Evolutionary conservation across 202 grass and related monocot species (phyloP).

Genomic region (Brachypodium distachyon): DNA sequence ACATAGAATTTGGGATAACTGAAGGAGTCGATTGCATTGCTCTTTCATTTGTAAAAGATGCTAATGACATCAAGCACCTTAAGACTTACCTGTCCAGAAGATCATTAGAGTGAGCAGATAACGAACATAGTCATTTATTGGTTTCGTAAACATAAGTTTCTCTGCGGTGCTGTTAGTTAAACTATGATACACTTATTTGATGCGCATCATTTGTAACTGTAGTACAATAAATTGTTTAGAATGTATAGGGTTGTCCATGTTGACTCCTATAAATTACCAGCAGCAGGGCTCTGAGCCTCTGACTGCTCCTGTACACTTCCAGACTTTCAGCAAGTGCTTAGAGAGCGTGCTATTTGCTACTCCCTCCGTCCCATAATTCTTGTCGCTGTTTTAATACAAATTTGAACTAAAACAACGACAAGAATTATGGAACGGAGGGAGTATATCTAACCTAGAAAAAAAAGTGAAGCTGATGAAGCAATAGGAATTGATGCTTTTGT

Average conservation of each 20-base stretch:
- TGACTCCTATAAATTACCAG: neutral
- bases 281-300: neutral
- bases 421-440: too few relatives aligned
- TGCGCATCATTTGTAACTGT: neutral
- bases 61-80: slow-evolving; percentile 51
- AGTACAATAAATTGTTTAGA: neutral
- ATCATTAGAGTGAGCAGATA: slow-evolving; percentile 57
- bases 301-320: neutral
- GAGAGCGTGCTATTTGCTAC: neutral
- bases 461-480: neutral
- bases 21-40: slow-evolving; percentile 68
- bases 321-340: neutral
- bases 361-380: too few relatives aligned
- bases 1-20: slow-evolving; percentile 64
- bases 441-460: neutral
- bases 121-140: neutral
- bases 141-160: neutral
- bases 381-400: too few relatives aligned
- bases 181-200: neutral
- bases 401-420: too few relatives aligned
- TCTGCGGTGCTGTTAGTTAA: neutral
- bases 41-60: slow-evolving; percentile 70
- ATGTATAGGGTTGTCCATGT: neutral
- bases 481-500: neutral
- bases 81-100: slow-evolving; percentile 58